Evolutionary conservation across 441 rosid species (phyloP).

Genomic region (Gossypium gossypioides): DNA sequence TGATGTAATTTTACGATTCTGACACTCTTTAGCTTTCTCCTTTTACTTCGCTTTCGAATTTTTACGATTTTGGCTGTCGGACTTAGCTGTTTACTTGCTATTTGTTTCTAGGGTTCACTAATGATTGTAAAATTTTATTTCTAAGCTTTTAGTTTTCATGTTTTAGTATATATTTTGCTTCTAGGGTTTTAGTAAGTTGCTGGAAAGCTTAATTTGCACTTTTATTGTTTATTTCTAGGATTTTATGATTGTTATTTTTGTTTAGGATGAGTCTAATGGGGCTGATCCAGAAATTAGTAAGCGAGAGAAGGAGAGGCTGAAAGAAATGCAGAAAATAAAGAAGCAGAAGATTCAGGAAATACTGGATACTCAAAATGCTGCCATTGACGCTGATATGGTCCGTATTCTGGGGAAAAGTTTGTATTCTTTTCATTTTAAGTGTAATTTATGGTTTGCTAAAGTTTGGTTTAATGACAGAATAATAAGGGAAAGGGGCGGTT

Average conservation of each 20-base stretch:
- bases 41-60: background rate
- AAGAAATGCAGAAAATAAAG: slow-evolving; percentile 81
- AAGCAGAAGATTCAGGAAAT: slow-evolving; percentile 89
- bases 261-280: slow-evolving; percentile 45
- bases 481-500: slow-evolving; percentile 81
- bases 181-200: background rate
- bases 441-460: slow-evolving; percentile 6
- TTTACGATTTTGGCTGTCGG: background rate
- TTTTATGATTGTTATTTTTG: background rate
- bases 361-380: slow-evolving; percentile 81
- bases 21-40: background rate
- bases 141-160: background rate
- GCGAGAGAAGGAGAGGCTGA: slow-evolving; percentile 81
- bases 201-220: background rate
- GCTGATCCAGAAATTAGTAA: slow-evolving; percentile 47
- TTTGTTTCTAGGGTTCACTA: no score
- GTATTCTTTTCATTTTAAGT: background rate
- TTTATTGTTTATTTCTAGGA: background rate
- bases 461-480: slow-evolving; percentile 40
- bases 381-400: slow-evolving; percentile 94
- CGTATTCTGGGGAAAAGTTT: background rate
- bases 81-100: background rate
- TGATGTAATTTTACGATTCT: slow-evolving; percentile 26
- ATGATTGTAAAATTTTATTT: no score
- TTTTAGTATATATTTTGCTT: background rate